These are phyloP conservation scores for Acanthamoeba culbertsoni DNA, from an alignment of 208 protist genomes.

Conservation along the genomic window DNA sequence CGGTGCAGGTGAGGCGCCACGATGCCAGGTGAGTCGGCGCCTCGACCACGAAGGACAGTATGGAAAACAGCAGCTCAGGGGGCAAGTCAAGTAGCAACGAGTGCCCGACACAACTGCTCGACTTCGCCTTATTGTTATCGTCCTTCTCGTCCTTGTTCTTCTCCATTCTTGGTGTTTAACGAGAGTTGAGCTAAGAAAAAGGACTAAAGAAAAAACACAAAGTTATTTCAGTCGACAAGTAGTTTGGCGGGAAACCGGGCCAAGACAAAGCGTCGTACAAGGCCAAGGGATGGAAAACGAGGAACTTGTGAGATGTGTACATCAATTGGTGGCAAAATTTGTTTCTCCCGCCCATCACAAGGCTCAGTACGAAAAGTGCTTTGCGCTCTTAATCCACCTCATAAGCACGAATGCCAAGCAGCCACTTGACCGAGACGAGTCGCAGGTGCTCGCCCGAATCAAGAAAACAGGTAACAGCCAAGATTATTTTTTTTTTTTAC, in stretches of 20 bases:
- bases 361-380: background rate
- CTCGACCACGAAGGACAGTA: too few species aligned
- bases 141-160: too few species aligned
- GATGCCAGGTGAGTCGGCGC: too few species aligned
- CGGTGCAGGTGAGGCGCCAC: conserved; percentile 16
- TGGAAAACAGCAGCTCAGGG: too few species aligned
- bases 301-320: background rate
- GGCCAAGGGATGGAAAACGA: background rate
- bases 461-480: background rate
- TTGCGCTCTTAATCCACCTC: conserved; percentile 17
- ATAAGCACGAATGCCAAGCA: conserved; percentile 30
- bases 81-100: too few species aligned
- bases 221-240: too few species aligned
- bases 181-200: too few species aligned
- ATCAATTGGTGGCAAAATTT: background rate
- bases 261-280: background rate
- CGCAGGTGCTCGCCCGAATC: background rate
- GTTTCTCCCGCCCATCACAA: background rate
- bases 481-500: too few species aligned
- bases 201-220: too few species aligned
- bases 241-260: background rate
- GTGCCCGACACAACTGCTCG: too few species aligned
- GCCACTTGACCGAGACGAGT: background rate
- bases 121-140: too few species aligned
- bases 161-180: too few species aligned